Base-by-base conservation (phyloP, 2,329 filamentous ascomycete species). In the Xylariaceae sp. region DNA sequence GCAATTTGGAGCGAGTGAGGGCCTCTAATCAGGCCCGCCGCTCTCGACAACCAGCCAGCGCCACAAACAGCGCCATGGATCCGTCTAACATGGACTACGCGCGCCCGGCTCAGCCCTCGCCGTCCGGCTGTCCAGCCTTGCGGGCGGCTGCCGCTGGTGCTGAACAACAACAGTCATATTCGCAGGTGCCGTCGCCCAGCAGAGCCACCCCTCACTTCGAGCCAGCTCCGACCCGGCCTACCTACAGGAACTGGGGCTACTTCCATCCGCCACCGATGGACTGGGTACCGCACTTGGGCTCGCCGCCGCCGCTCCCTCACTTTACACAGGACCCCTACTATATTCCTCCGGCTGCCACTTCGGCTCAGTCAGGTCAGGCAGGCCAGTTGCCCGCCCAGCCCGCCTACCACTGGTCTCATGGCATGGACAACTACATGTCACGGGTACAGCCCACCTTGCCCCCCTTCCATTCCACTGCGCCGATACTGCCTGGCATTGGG, bases 61-160 rank as follows among this genome's bases (percentile, higher is more conserved):
- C 27, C n/a, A 30, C 12, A 21, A 5, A 5, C 18, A 18, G 28
- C 7, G 29, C 23, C 27, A 51, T 50, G 48, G 52, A 55, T 36
- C 44, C 47, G 23, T 43, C 51, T n/a, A 33, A 43, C 17, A 53
- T 52, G 47, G 50, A 56, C 29, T 56, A 44, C 28, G 42, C 49
- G 34, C 50, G 49, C 45, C 47, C 44, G 11, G 43, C 49, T 18
- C 46, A 49, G 7, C 31, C 37, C 31, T 37, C 44, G 11, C 40
- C 46, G 8, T 42, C 48, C 24, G 45, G 45, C 13, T 57, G 54
- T 31, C 54, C 54, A 21, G 53, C 50, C 14, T 32, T 56, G 15
- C 50, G 49, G 33, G 42, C 42, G 16, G 39, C 43, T 36, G 43
- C 42, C 33, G 42, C 42, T 18, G 39, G 42, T 36, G 43, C 42